Evolutionary conservation across 2,329 filamentous ascomycete species (phyloP).

Genomic region (Aplosporella prunicola): DNA sequence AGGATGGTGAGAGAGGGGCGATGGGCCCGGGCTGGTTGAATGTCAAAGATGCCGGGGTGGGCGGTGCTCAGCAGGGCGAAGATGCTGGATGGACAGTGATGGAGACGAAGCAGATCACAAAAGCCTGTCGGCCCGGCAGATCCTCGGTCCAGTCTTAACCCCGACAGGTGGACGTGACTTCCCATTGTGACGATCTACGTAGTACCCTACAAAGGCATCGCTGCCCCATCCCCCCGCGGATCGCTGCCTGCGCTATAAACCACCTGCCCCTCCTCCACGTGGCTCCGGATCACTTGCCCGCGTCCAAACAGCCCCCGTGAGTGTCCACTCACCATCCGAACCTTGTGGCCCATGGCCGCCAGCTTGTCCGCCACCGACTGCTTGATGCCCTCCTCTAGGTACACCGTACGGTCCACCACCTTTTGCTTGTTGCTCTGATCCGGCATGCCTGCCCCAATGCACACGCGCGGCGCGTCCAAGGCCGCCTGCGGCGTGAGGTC

Average conservation of each 20-base stretch:
- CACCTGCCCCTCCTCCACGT: conserved; percentile 62
- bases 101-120: no score
- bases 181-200: no score
- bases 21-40: no score
- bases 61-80: no score
- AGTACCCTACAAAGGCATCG: conserved; percentile 41
- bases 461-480: conserved; percentile 83
- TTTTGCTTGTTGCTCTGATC: conserved; percentile 36
- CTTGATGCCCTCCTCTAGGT: conserved; percentile 73
- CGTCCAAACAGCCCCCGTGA: conserved; percentile 66
- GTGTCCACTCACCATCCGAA: conserved; percentile 58
- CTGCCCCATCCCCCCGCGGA: conserved; percentile 70
- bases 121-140: no score
- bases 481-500: conserved; percentile 76
- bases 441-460: conserved; percentile 67
- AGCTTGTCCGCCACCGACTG: conserved; percentile 59
- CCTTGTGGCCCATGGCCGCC: conserved; percentile 60
- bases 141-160: no score
- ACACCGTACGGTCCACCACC: conserved; percentile 55
- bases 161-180: no score
- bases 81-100: no score
- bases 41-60: no score
- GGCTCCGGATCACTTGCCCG: conserved; percentile 75
- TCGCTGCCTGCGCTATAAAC: conserved; percentile 90
- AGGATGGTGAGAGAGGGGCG: no score